These are phyloP conservation scores for Xylariaceae sp. DNA, from an alignment of 2,329 filamentous ascomycete genomes.

Conservation along the genomic window DNA sequence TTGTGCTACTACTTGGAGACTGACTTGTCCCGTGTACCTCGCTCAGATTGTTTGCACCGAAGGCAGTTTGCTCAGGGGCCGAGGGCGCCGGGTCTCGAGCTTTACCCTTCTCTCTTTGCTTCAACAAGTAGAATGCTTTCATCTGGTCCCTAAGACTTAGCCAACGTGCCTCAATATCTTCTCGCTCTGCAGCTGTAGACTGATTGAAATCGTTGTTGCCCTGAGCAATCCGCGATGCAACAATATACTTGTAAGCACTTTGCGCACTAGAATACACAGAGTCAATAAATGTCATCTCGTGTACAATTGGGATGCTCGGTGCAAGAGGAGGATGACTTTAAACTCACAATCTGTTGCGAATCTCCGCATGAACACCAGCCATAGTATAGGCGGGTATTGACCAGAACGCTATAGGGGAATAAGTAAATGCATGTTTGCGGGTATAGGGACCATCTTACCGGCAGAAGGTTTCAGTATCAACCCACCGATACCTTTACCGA, in stretches of 20 bases:
- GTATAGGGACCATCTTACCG: slow-evolving; percentile 42
- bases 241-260: slow-evolving; percentile 72
- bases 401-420: slow-evolving; percentile 48
- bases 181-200: slow-evolving; percentile 53
- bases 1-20: slow-evolving; percentile 45
- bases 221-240: slow-evolving; percentile 69
- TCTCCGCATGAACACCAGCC: slow-evolving; percentile 74
- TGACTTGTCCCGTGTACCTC: slow-evolving; percentile 41
- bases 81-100: slow-evolving; percentile 30
- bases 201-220: slow-evolving; percentile 60
- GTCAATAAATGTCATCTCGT: background rate
- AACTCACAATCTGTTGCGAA: slow-evolving; percentile 56
- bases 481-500: slow-evolving; percentile 80
- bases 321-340: background rate
- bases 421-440: slow-evolving; percentile 6
- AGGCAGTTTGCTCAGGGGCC: slow-evolving; percentile 16
- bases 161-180: slow-evolving; percentile 62
- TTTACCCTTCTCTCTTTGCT: slow-evolving; percentile 41
- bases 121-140: slow-evolving; percentile 52
- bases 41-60: slow-evolving; percentile 7
- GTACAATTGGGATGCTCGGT: too few species aligned
- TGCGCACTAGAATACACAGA: slow-evolving; percentile 39
- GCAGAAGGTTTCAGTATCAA: slow-evolving; percentile 77
- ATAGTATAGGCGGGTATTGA: slow-evolving; percentile 74
- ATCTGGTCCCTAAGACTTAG: slow-evolving; percentile 55